Base-by-base conservation (phyloP, 768 basidiomycete genomes). In the Tubosaeta sp. region DNA sequence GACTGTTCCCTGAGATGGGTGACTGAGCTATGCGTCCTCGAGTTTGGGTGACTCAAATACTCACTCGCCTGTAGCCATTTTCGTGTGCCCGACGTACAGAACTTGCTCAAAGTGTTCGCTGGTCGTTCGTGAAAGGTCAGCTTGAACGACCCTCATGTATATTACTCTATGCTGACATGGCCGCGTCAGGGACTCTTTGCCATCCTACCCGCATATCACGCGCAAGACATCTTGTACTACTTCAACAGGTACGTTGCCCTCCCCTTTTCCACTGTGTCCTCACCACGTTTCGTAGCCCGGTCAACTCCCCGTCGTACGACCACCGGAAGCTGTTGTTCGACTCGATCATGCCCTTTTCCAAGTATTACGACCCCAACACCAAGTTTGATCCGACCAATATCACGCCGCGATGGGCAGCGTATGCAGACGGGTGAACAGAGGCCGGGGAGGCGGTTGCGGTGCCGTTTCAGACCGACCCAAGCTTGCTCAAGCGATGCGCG, bases 1-100 rank as follows among this genome's bases (percentile, higher is more conserved):
- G 72, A 11, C 64, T 80, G 8, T 80, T 77, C 64, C 78, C 79
- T 0, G 58, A 68, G 16, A 72, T 73, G 66, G 73, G 73, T 0
- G 78, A 79, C 56, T 78, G 49, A 48, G 65, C 54, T 5, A 19
- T 59, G 29, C 7, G 41, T 6, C 43, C 13, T 17, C 6, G n/a
- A 1, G 16, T 34, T 17, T 2, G 4, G 10, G 46, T 14, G 13
- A 14, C 17, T 9, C 14, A 10, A 10, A 44, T 31, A n/a, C 43
- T 31, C n/a, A 31, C 29, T 37, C 9, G 22, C 3, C 11, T 34
- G 3, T 38, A 74, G 73, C 71, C 1, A 69, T 71, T 14, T 64
- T 74, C 51, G 56, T 67, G 13, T 74, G 73, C 44, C 73, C 71
- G 2, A 64, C 70, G 0, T 70, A 72, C 44, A n/a, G n/a, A 65